These are phyloP conservation scores for Sesbania bispinosa DNA, from an alignment of 306 rosid species.

Conservation along the genomic window DNA sequence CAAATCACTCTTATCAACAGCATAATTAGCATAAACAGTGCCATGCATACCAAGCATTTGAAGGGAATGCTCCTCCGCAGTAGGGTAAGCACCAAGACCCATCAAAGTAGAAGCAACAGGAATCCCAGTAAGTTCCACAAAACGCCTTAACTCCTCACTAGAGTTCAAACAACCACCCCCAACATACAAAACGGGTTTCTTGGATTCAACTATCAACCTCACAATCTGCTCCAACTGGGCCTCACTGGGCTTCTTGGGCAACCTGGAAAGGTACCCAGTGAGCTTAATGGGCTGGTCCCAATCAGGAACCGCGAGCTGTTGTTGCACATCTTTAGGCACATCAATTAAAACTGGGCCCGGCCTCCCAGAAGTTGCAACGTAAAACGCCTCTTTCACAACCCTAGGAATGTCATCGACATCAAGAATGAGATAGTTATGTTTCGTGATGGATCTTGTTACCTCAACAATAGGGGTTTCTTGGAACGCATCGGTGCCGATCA, in stretches of 20 bases:
- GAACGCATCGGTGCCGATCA: conserved; percentile 95
- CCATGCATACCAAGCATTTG: conserved; percentile 96
- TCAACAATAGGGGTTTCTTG: conserved; percentile 93
- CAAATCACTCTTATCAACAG: conserved; percentile 71
- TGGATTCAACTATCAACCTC: conserved; percentile 53
- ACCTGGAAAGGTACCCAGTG: conserved; percentile 58
- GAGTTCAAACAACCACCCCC: conserved; percentile 90
- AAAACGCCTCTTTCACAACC: conserved; percentile 69
- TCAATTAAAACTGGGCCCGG: conserved; percentile 89
- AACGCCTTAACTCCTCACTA: conserved; percentile 58
- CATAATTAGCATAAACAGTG: conserved; percentile 87
- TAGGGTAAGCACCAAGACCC: conserved; percentile 78
- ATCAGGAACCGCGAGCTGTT: conserved; percentile 73
- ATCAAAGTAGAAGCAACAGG: conserved; percentile 87
- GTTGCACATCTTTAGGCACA: conserved; percentile 83
- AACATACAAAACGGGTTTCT: conserved; percentile 72
- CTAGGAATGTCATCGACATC: conserved; percentile 87
- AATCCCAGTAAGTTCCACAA: conserved; percentile 64
- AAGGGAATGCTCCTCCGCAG: conserved; percentile 48
- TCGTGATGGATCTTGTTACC: conserved; percentile 83
- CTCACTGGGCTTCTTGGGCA: conserved; percentile 50
- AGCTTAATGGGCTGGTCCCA: conserved; percentile 53
- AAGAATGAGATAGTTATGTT: conserved; percentile 86
- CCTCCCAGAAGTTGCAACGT: conserved; percentile 67
- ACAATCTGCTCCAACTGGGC: conserved; percentile 55